phyloP scores from a whole-genome alignment of 2,329 filamentous ascomycete species.

The Mycosphaerelloides madeirae region DNA sequence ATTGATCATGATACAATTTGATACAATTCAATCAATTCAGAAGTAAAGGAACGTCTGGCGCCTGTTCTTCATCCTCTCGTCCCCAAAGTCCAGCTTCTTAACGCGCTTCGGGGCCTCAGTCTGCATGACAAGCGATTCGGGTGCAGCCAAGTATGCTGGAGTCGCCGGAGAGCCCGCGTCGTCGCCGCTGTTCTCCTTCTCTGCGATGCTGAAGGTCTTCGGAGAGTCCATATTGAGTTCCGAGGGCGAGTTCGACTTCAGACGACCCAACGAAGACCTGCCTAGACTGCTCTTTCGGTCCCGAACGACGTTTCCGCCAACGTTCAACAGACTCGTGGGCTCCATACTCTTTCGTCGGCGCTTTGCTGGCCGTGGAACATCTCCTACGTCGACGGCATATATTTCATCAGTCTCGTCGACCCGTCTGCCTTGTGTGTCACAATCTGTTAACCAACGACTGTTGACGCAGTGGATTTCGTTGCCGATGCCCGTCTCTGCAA shows the following conservation, averaged over 20 bases:
- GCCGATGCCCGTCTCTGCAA: slow-evolving; percentile 20
- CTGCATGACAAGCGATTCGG: slow-evolving; percentile 29
- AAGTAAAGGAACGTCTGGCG: slow-evolving; percentile 7
- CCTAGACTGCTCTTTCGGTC: slow-evolving; percentile 28
- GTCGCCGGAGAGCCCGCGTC: slow-evolving; percentile 27
- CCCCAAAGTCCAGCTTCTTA: slow-evolving; percentile 28
- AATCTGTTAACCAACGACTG: slow-evolving; percentile 36
- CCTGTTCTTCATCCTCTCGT: slow-evolving; percentile 19
- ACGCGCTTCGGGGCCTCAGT: slow-evolving; percentile 33
- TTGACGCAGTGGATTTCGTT: slow-evolving; percentile 33
- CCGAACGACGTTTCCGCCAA: slow-evolving; percentile 31
- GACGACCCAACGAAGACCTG: slow-evolving; percentile 25
- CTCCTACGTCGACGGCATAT: slow-evolving; percentile 32
- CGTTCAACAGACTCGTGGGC: slow-evolving; percentile 27
- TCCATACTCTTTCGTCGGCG: slow-evolving; percentile 36
- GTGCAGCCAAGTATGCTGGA: slow-evolving; percentile 28
- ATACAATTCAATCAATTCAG: too few species aligned
- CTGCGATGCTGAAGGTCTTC: slow-evolving; percentile 25
- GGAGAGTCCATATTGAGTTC: slow-evolving; percentile 21
- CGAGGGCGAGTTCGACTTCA: not conserved
- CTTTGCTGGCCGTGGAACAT: slow-evolving; percentile 28
- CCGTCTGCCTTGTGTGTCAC: slow-evolving; percentile 27
- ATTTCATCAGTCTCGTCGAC: slow-evolving; percentile 30
- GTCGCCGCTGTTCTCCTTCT: slow-evolving; percentile 13
- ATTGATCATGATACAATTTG: too few species aligned